Evolutionary conservation across 371 early-diverging fungal species (phyloP), one percentile per base, ranked within the genome.

Genomic region (Mortierella sp.): DNA sequence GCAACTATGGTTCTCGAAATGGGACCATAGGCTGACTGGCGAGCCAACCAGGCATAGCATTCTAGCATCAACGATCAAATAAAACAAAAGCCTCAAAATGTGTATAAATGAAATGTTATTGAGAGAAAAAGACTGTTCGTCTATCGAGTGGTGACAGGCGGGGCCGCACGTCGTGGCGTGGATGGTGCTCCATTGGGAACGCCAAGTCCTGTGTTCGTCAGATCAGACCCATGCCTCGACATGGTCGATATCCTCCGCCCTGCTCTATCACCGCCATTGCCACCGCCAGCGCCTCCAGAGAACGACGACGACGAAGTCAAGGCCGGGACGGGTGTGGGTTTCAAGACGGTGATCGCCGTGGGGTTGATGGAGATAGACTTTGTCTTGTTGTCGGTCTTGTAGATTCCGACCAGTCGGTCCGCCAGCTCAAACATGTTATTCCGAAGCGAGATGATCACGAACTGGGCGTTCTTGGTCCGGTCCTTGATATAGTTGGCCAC

Each of bases 371-470:
- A 76, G 68, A 87, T 85, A 0, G 85, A 78, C 58, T 87, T 87
- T 8, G 87, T 87, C 73, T 79, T 80, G 73, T 99, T 92, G 64
- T 94, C 90, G 10, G 98, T 97, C 89, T 99, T 99, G 89, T 99
- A 99, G 68, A 99, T 99, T 66, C 99, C 99, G 6, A 99, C 97
- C 16, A 99, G 88, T 24, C 98, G 93, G 79, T 99, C 97, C 0
- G 99, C 99, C 48, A 99, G 88, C 88, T 99, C 99, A 93, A 99
- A 99, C 99, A 99, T 99, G 86, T 99, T 97, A 91, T 99, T 99
- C 77, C 99, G 92, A 73, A 99, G 90, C 81, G 97, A 97, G 81
- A 99, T 99, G 74, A 99, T 98, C 31, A 99, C 93, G 88, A 99
- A 99, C 89, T 99, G 99, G 3, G 99, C 99, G 87, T 98, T 93